Evolutionary conservation across 2,329 filamentous ascomycete genomes (phyloP).

Genomic region (Colletotrichum aenigma): DNA sequence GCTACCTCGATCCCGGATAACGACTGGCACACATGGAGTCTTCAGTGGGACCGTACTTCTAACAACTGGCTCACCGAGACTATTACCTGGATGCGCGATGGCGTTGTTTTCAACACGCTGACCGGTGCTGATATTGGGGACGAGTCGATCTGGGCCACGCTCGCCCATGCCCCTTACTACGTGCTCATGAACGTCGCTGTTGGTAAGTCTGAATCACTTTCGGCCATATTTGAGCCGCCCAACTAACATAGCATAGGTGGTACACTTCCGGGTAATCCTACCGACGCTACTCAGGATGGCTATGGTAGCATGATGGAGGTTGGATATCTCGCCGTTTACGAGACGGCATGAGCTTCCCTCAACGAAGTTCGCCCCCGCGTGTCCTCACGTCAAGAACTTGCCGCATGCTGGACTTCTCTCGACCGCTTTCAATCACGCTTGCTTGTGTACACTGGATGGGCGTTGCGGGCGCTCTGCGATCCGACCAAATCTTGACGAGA

Average conservation of each 20-base stretch:
- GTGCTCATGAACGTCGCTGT: slow-evolving; percentile 61
- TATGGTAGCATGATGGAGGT: slow-evolving; percentile 56
- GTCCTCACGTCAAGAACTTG: background rate
- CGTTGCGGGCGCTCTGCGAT: background rate
- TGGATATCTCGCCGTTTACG: slow-evolving; percentile 52
- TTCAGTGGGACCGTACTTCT: slow-evolving; percentile 53
- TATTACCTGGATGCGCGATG: slow-evolving; percentile 57
- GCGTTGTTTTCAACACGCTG: slow-evolving; percentile 45
- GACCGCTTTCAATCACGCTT: background rate
- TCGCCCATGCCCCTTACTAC: slow-evolving; percentile 55
- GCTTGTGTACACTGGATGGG: background rate
- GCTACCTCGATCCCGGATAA: slow-evolving; percentile 39
- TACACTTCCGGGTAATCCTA: slow-evolving; percentile 48
- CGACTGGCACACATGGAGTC: slow-evolving; percentile 53
- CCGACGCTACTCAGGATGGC: slow-evolving; percentile 47
- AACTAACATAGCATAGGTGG: background rate
- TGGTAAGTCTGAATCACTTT: slow-evolving; percentile 39
- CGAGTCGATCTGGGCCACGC: slow-evolving; percentile 49
- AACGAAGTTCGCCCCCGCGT: background rate
- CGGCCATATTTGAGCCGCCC: background rate
- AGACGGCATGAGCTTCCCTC: background rate
- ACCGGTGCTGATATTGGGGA: slow-evolving; percentile 49
- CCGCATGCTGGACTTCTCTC: background rate
- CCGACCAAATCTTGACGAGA: background rate
- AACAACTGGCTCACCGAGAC: slow-evolving; percentile 50